phyloP scores from a whole-genome alignment of 2,329 filamentous ascomycete species.

The Trichocomaceae sp. region DNA sequence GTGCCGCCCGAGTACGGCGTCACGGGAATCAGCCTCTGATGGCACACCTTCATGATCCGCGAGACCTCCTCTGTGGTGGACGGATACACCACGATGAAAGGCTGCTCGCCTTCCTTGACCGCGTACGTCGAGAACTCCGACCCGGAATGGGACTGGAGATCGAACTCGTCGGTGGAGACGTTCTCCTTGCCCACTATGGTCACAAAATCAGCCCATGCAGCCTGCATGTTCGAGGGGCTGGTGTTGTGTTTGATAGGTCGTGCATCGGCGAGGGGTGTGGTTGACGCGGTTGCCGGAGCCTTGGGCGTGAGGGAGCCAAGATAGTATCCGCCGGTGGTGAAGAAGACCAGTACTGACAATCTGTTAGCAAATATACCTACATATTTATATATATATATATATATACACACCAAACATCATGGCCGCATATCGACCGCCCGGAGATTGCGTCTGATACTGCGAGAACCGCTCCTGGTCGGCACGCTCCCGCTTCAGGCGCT shows the following conservation, averaged over 20 bases:
- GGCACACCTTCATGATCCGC: constrained; percentile 83
- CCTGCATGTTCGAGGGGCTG: constrained; percentile 52
- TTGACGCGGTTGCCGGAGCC: constrained; percentile 48
- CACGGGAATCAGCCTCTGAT: constrained; percentile 71
- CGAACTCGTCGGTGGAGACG: constrained; percentile 51
- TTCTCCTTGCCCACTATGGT: constrained; percentile 57
- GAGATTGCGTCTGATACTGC: constrained; percentile 36
- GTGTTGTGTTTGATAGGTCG: constrained; percentile 50
- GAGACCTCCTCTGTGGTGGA: constrained; percentile 73
- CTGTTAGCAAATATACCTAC: too few species aligned
- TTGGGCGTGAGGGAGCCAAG: constrained; percentile 47
- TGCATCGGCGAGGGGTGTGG: constrained; percentile 45
- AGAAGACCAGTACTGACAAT: constrained; percentile 44
- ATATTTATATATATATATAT: too few species aligned
- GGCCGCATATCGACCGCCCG: constrained; percentile 33
- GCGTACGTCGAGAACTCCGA: constrained; percentile 57
- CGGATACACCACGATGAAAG: constrained; percentile 66
- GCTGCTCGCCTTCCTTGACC: constrained; percentile 36
- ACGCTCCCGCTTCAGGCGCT: constrained; percentile 53
- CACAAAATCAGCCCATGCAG: constrained; percentile 58
- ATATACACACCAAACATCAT: constrained; percentile 29
- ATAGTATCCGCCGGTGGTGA: constrained; percentile 50
- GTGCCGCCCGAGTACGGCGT: constrained; percentile 84
- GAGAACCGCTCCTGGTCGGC: constrained; percentile 50
- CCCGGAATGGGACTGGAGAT: constrained; percentile 52